Evolutionary conservation across 2,329 filamentous ascomycete species (phyloP), one percentile per base, ranked within the genome.

Genomic region (Clonostachys chloroleuca): DNA sequence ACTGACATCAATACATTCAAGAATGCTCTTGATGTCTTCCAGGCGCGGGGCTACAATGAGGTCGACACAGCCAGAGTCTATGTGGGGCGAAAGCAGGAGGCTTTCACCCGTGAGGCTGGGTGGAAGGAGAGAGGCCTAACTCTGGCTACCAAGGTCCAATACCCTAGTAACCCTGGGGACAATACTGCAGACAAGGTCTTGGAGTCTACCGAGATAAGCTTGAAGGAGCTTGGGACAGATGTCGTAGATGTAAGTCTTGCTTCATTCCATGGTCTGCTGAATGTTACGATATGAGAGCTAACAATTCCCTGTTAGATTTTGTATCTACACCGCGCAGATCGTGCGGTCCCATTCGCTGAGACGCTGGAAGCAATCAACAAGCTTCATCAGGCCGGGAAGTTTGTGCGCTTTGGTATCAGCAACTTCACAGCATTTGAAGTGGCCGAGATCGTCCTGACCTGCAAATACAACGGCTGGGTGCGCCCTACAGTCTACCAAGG

Each of bases 341-440:
- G 85, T 12, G 80, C 74, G 1, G 78, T 85, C 2, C 87, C 86
- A 0, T 95, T 95, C 57, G 81, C 82, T 8, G 86, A 94, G 65
- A 94, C 91, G 0, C 75, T 96, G 16, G 79, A 83, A 56, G 87
- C 85, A 5, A 75, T 91, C 49, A 81, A 96, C 63, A 83, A 90
- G 66, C 70, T 96, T 45, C 89, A 95, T 73, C 89, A 90, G 66
- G 80, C 87, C 48, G 89, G 90, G 50, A 94, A 92, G 63, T 95
- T 96, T 59, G 82, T 89, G 17, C 78, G 81, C 45, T 71, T 96
- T 12, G 91, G 89, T 3, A 68, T 96, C 49, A 87, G 82, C 56
- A 96, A 96, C 69, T 96, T 84, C 63, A 88, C 90, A 1, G 85
- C 90, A 1, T 94, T 86, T 61, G 91, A 96, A 63, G 87, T 96